Evolutionary conservation across 2,329 filamentous ascomycete genomes (phyloP).

Genomic region (Trichoderma endophyticum): DNA sequence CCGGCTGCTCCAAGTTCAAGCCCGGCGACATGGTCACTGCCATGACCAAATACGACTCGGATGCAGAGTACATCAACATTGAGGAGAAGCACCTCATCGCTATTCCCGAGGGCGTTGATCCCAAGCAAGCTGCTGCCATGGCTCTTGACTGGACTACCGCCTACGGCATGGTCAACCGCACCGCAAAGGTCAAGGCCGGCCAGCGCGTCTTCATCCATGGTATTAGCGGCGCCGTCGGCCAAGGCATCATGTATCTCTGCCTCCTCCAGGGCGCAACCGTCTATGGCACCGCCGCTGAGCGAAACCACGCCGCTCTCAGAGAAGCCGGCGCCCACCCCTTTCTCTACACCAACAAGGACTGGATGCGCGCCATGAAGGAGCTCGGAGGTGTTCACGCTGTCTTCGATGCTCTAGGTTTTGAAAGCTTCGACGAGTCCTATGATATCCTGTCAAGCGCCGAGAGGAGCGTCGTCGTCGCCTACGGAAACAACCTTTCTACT

Average conservation of each 20-base stretch:
- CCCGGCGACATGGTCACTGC: conserved; percentile 35
- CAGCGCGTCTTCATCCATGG: conserved; percentile 50
- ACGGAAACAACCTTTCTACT: conserved; percentile 35
- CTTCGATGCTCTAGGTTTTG: conserved; percentile 49
- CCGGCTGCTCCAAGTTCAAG: conserved; percentile 29
- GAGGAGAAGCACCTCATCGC: conserved; percentile 44
- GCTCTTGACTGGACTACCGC: conserved; percentile 46
- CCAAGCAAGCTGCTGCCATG: conserved; percentile 40
- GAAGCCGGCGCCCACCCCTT: conserved; percentile 42
- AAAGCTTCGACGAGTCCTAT: conserved; percentile 50
- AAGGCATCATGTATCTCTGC: conserved; percentile 40
- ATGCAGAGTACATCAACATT: conserved; percentile 45
- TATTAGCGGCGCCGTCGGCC: conserved; percentile 48
- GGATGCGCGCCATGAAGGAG: conserved; percentile 44
- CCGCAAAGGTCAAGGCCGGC: conserved; percentile 40
- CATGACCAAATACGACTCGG: conserved; percentile 40
- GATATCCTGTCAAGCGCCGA: conserved; percentile 36
- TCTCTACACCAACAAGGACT: conserved; percentile 47
- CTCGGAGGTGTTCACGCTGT: conserved; percentile 46
- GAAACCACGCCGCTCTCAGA: conserved; percentile 42
- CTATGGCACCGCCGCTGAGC: conserved; percentile 47
- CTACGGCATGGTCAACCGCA: conserved; percentile 36
- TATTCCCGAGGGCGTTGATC: conserved; percentile 41
- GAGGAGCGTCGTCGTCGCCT: conserved; percentile 41
- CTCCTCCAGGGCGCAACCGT: conserved; percentile 43